Evolutionary conservation across 2,329 filamentous ascomycete species (phyloP), one percentile per base, ranked within the genome.

Genomic region (Triangularia setosa): DNA sequence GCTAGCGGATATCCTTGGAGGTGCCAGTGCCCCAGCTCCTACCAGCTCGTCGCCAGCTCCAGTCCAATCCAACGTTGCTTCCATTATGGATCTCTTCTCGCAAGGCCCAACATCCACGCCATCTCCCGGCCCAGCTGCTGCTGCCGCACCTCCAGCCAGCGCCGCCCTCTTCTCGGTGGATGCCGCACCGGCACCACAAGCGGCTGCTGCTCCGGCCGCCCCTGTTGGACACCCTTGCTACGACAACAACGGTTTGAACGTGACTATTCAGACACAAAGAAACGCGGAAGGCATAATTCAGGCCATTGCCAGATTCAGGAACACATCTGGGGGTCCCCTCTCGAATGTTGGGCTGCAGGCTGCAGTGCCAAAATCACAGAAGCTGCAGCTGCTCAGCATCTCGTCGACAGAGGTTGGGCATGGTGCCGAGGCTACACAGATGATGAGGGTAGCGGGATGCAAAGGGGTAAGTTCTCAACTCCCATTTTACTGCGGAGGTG

Each of bases 311-410:
- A 87, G 88, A 8, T 99, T 99, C 82, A 86, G 85, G 44, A 98
- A 98, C 76, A 85, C 79, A 0, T 90, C 83, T 64, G 86, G 89
- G 28, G 83, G 83, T 14, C 79, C 81, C 14, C 81, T 98, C 58
- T 88, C 88, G 16, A 86, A 85, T 55, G 91, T 98, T 28, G 92
- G 91, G 25, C 77, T 99, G 69, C 95, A 99, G 76, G 95, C 94
- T 53, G 95, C 95, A 0, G 95, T 99, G 61, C 95, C 95, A 8
- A 99, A 98, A 79, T 92, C 91, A 54, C 95, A 99, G 79, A 97
- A 95, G 76, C 79, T 99, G 72, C 93, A 97, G 75, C 80, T 99
- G 69, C 90, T 96, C 75, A 92, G 90, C 64, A 97, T 99, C 69
- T 96, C 92, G 69, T 91, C 87, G 69, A 80, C 88, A 4, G 91